phyloP scores from a whole-genome alignment of 441 rosid species.

The Populus hybrid region DNA sequence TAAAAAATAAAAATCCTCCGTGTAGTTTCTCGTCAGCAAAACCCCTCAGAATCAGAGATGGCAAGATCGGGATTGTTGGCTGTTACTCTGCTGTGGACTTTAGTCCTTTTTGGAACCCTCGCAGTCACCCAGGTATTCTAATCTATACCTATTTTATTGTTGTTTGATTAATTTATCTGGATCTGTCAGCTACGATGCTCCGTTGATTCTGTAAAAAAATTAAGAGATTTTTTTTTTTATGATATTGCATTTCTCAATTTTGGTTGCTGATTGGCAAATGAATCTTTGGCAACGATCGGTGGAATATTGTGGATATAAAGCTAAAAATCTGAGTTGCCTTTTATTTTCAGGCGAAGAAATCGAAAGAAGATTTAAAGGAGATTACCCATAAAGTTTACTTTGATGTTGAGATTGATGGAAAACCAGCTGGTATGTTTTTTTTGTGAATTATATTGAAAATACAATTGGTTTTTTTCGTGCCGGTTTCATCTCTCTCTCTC shows the following conservation, averaged over 20 bases:
- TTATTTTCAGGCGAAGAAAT: conserved; percentile 36
- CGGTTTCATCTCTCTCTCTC: not conserved
- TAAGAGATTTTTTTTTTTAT: not conserved
- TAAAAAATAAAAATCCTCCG: not conserved
- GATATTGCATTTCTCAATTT: not conserved
- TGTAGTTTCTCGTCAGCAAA: not conserved
- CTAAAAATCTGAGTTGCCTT: not conserved
- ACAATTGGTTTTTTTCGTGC: not conserved
- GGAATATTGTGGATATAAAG: not conserved
- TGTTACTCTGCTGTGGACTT: conserved; percentile 44
- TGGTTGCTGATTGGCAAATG: not conserved
- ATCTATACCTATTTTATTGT: not conserved
- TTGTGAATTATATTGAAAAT: too few species aligned
- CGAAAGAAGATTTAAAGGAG: conserved; percentile 45
- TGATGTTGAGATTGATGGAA: conserved; percentile 81
- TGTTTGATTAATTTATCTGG: not conserved
- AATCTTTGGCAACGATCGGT: not conserved
- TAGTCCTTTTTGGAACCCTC: conserved; percentile 59
- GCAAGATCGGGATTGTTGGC: conserved; percentile 41
- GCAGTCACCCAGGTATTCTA: conserved; percentile 59
- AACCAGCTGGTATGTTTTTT: conserved; percentile 54
- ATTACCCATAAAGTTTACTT: conserved; percentile 84
- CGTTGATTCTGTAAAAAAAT: not conserved
- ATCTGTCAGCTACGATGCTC: not conserved
- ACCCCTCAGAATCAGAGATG: conserved; percentile 1